Conservation (phyloP, 208 protist species). For the Crithidia sp. region DNA sequence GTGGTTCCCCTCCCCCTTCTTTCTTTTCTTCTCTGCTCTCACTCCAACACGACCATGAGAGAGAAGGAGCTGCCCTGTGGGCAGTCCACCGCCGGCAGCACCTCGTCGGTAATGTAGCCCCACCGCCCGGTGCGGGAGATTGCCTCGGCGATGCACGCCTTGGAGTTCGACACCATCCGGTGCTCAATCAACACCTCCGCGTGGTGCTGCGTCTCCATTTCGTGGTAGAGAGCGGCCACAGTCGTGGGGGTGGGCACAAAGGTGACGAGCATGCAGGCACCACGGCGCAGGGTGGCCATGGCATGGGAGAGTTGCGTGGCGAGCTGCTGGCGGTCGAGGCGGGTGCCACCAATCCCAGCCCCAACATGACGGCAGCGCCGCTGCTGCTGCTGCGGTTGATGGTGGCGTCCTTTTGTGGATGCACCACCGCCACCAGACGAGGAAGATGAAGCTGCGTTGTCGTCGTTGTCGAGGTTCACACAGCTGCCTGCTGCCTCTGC, state of each 20-base stretch:
- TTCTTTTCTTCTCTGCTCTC: not conserved
- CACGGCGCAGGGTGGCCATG: conserved; percentile 42
- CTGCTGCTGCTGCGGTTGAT: not conserved
- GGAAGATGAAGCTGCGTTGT: not conserved
- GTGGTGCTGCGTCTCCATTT: conserved; percentile 41
- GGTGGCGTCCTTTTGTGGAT: not conserved
- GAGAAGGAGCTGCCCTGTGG: conserved; percentile 63
- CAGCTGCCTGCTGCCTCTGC: conserved; percentile 12
- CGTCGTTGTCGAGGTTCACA: conserved; percentile 6
- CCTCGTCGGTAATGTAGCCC: conserved; percentile 72
- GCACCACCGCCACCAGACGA: not conserved
- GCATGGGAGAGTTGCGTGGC: conserved; percentile 49
- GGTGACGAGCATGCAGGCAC: conserved; percentile 55
- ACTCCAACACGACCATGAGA: conserved; percentile 62
- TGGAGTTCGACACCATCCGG: conserved; percentile 36
- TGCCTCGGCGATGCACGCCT: conserved; percentile 56
- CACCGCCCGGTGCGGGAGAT: conserved; percentile 61
- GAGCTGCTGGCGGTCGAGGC: conserved; percentile 28
- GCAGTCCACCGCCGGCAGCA: conserved; percentile 68
- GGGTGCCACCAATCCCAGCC: conserved; percentile 6
- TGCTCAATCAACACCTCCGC: conserved; percentile 52
- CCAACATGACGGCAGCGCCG: not conserved
- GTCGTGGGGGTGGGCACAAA: conserved; percentile 53
- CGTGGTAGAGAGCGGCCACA: conserved; percentile 43
- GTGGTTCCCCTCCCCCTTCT: not conserved